Evolutionary conservation across 2,329 filamentous ascomycete genomes (phyloP).

Genomic region (Claviceps pusilla): DNA sequence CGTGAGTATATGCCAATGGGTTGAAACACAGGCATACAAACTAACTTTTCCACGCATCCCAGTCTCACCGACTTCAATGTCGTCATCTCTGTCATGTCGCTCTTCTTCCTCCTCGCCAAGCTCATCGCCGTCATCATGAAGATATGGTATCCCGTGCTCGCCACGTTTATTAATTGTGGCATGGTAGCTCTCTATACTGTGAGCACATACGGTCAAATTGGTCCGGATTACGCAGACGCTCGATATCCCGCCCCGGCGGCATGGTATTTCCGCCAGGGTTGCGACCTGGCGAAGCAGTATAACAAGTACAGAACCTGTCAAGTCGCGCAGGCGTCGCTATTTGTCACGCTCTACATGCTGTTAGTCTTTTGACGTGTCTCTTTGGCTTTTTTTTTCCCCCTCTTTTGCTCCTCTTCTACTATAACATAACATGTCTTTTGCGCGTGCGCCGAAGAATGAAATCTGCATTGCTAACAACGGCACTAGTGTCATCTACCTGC

Average conservation of each 20-base stretch:
- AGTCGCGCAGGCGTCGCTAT: conserved; percentile 54
- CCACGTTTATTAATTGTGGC: conserved; percentile 39
- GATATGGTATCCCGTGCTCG: conserved; percentile 52
- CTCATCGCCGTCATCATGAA: conserved; percentile 55
- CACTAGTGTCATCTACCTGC: conserved; percentile 41
- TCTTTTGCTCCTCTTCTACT: not conserved
- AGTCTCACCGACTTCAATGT: conserved; percentile 66
- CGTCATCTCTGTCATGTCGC: conserved; percentile 58
- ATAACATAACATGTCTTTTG: not conserved
- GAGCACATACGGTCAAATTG: conserved; percentile 55
- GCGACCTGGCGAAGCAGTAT: conserved; percentile 41
- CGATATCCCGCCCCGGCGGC: conserved; percentile 44
- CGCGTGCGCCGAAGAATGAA: not conserved
- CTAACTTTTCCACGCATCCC: not conserved
- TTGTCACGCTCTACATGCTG: conserved; percentile 51
- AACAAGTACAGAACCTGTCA: conserved; percentile 44
- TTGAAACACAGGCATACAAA: not conserved
- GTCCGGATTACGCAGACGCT: conserved; percentile 56
- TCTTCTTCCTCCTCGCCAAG: conserved; percentile 63
- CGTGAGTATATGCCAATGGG: conserved; percentile 34
- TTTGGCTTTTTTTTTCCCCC: no score
- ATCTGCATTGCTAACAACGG: not conserved
- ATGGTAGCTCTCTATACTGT: conserved; percentile 49
- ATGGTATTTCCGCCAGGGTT: conserved; percentile 64
- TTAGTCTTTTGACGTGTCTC: conserved; percentile 26